Evolutionary conservation across 2,329 filamentous ascomycete species (phyloP).

Genomic region (Fusarium praegraminearum): DNA sequence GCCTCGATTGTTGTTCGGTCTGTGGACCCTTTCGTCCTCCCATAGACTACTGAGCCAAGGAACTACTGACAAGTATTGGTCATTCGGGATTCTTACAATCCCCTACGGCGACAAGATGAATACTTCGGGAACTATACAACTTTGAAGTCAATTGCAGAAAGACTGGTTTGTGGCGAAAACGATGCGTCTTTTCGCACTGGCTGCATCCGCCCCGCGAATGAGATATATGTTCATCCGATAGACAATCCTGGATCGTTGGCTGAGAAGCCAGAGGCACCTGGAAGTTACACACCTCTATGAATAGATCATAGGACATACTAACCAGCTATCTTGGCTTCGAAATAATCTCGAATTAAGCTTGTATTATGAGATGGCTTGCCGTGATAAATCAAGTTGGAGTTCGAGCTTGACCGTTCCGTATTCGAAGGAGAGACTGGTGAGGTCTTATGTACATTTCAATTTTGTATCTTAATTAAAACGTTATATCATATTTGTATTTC

Average conservation of each 20-base stretch:
- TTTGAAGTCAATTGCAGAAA: constrained; percentile 9
- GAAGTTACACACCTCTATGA: background rate
- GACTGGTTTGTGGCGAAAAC: background rate
- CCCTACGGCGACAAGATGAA: background rate
- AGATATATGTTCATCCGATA: constrained; percentile 7
- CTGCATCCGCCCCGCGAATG: constrained; percentile 21
- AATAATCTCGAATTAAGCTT: background rate
- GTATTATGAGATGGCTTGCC: background rate
- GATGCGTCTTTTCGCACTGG: constrained; percentile 6
- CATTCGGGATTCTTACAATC: background rate
- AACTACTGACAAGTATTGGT: constrained; percentile 12
- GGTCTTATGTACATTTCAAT: background rate
- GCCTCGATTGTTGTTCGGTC: constrained; percentile 6
- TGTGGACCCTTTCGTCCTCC: constrained; percentile 4
- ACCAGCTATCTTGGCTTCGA: background rate
- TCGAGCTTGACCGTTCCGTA: background rate
- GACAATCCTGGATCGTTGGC: constrained; percentile 1
- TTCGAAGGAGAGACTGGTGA: background rate
- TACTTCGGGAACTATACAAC: constrained; percentile 9
- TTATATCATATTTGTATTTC: background rate
- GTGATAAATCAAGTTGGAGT: background rate
- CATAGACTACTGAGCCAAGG: background rate
- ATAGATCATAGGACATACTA: background rate
- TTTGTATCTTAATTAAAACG: background rate
- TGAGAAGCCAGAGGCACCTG: constrained; percentile 5